Conservation (phyloP, 1,284 basidiomycete genomes). For the Trametes sp. region DNA sequence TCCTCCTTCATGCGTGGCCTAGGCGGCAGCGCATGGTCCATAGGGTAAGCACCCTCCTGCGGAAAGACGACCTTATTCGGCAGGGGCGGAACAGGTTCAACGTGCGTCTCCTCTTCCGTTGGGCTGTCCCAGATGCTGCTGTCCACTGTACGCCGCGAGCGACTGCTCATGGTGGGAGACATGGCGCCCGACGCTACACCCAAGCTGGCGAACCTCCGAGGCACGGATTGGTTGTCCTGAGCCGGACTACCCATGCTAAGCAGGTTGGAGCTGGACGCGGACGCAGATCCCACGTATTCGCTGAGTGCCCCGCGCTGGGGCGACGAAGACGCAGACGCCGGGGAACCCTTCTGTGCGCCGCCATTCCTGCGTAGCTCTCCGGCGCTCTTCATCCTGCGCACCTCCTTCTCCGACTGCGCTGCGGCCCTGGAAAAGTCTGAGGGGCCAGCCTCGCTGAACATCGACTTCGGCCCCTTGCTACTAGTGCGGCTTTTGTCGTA, state of each 20-base stretch:
- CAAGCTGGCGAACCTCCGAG: slow-evolving; percentile 73
- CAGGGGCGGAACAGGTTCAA: slow-evolving; percentile 29
- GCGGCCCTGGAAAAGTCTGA: slow-evolving; percentile 29
- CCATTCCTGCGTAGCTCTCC: slow-evolving; percentile 71
- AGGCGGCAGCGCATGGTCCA: slow-evolving; percentile 36
- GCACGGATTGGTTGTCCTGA: slow-evolving; percentile 47
- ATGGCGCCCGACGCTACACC: slow-evolving; percentile 51
- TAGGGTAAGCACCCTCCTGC: slow-evolving; percentile 31
- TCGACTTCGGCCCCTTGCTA: slow-evolving; percentile 33
- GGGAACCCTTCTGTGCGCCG: slow-evolving; percentile 23
- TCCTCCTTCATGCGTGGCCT: slow-evolving; percentile 46
- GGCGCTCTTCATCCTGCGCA: slow-evolving; percentile 88
- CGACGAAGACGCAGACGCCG: slow-evolving; percentile 39
- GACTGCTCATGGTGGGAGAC: slow-evolving; percentile 34
- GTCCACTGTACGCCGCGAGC: slow-evolving; percentile 36
- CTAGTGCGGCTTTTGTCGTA: slow-evolving; percentile 55
- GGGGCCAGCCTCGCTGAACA: slow-evolving; percentile 31
- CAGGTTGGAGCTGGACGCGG: slow-evolving; percentile 70
- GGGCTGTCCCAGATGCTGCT: slow-evolving; percentile 44
- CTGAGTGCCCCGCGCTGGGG: slow-evolving; percentile 53
- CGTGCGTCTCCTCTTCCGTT: slow-evolving; percentile 36
- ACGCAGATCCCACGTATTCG: slow-evolving; percentile 65
- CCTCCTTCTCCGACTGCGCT: slow-evolving; percentile 55
- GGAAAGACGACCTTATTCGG: slow-evolving; percentile 36
- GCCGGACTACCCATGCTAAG: slow-evolving; percentile 47